Base-by-base conservation (phyloP, 129 eudicot genomes). In the Tanacetum coccineum region DNA sequence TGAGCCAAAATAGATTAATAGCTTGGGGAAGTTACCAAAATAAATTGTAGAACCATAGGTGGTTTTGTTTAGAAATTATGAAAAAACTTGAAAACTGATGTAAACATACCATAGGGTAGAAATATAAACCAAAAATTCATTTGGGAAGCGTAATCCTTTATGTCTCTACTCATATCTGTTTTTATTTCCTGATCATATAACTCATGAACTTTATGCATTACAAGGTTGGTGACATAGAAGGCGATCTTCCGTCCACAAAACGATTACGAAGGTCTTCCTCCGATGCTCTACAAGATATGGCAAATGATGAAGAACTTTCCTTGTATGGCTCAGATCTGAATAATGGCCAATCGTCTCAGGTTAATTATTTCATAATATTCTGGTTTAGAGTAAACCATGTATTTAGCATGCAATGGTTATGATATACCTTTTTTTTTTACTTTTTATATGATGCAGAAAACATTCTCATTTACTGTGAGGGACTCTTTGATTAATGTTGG, bases 401-500 rank as follows among this genome's bases (percentile, higher is more conserved):
- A 49, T 56, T 40, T 26, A 70, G 3, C 18, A 70, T 44, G 44
- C 44, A 22, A n/a, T 72, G n/a, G 53, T 64, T 64, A 13, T 53
- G 8, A 63, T 56, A 22, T 54, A 6, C 18, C 39, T 50, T 10
- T 22, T 65, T 28, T 32, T 12, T 44, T 47, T n/a, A 48, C 12
- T n/a, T 52, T 58, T 13, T 30, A n/a, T 56, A n/a, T 9, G 50
- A 20, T 75, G 84, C 90, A 94, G 99, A 94, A 94, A 76, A 68
- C 88, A 14, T 94, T 94, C 81, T 84, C 95, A 30, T 94, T 89
- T 83, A 81, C 95, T 13, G 99, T 94, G 68, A 80, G 99, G 82
- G 99, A 94, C 85, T 89, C 99, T 1, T 78, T 94, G 70, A 77
- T 84, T 39, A 94, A 94, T 76, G 87, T 94, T n/a, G 99, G 99